phyloP scores from a whole-genome alignment of 2,329 filamentous ascomycete genomes.

The Clathrospora elynae region DNA sequence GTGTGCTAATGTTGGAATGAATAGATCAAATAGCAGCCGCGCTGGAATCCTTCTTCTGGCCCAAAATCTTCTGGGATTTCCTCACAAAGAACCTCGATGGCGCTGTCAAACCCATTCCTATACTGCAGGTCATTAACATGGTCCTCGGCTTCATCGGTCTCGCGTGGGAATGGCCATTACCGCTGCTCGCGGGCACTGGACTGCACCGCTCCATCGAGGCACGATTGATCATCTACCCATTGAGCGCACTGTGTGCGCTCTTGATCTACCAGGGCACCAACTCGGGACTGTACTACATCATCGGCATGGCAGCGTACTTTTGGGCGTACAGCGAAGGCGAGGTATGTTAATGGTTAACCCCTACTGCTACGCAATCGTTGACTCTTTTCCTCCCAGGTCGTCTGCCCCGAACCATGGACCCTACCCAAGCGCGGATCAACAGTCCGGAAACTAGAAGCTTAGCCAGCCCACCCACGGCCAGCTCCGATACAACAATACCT shows the following conservation, averaged over 20 bases:
- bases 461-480: slow-evolving; percentile 1
- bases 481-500: not conserved
- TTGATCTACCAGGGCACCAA: slow-evolving; percentile 94
- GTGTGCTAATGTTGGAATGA: slow-evolving; percentile 5
- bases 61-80: slow-evolving; percentile 98
- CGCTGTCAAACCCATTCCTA: slow-evolving; percentile 83
- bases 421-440: slow-evolving; percentile 52
- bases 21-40: slow-evolving; percentile 84
- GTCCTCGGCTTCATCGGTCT: slow-evolving; percentile 77
- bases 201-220: slow-evolving; percentile 88
- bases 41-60: slow-evolving; percentile 93
- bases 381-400: slow-evolving; percentile 45
- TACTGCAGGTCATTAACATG: slow-evolving; percentile 89
- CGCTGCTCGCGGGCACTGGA: slow-evolving; percentile 72
- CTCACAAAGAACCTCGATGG: slow-evolving; percentile 86
- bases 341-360: slow-evolving; percentile 60
- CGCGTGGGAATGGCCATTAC: slow-evolving; percentile 88
- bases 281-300: slow-evolving; percentile 85
- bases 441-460: slow-evolving; percentile 27
- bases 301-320: slow-evolving; percentile 87
- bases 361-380: not conserved
- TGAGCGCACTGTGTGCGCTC: slow-evolving; percentile 73
- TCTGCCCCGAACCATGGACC: slow-evolving; percentile 58
- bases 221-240: slow-evolving; percentile 79
- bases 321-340: slow-evolving; percentile 98